Percentiles rank a stretch among this genome's conserved stretches.
Evolutionary conservation across 1,284 basidiomycete species (phyloP).

Genomic region (Entoloma clypeatum): DNA sequence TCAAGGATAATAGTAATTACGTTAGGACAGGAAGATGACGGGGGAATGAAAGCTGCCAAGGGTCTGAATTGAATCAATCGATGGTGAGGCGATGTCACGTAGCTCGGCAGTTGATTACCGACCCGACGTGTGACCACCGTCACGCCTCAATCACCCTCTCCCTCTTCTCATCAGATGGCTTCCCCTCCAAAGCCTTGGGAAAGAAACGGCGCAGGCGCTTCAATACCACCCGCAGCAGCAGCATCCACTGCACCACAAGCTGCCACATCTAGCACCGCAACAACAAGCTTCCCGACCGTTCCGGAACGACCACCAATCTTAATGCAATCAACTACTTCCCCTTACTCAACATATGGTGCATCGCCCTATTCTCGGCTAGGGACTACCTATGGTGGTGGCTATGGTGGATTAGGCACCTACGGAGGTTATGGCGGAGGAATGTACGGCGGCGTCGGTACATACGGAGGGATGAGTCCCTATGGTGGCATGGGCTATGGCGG

Average conservation of each 20-base stretch:
- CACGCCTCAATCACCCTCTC: not conserved
- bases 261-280: conserved; percentile 22
- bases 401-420: conserved; percentile 19
- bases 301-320: conserved; percentile 47
- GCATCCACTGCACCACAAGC: conserved; percentile 24
- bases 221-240: conserved; percentile 23
- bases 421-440: conserved; percentile 22
- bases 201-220: conserved; percentile 44
- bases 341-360: conserved; percentile 21
- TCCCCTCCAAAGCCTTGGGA: conserved; percentile 89
- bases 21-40: not conserved
- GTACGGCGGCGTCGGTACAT: conserved; percentile 24
- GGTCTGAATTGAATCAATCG: too few relatives aligned
- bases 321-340: conserved; percentile 26
- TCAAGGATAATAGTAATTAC: too few relatives aligned
- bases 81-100: conserved; percentile 1
- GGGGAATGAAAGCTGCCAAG: not conserved
- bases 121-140: not conserved
- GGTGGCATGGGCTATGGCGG: conserved; percentile 29
- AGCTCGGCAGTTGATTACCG: conserved; percentile 1
- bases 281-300: conserved; percentile 33
- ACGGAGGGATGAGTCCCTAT: conserved; percentile 42
- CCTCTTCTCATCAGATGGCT: conserved; percentile 46
- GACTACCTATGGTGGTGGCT: conserved; percentile 21
- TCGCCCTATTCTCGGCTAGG: conserved; percentile 22